phyloP scores from a whole-genome alignment of 208 protist species.

The Wallacemonas rigidus region DNA sequence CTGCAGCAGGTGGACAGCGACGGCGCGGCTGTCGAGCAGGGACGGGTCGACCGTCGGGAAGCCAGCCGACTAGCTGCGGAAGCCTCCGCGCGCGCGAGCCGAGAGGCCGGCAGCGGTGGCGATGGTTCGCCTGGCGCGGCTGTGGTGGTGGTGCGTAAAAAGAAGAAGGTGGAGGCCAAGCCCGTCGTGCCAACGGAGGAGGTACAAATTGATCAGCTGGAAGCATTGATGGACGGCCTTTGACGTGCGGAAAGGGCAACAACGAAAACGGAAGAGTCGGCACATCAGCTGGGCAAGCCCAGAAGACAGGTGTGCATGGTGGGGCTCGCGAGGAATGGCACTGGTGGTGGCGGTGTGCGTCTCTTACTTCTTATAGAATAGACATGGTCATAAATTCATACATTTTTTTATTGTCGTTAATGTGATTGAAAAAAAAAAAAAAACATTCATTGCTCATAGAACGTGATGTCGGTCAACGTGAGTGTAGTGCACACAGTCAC shows the following conservation, averaged over 20 bases:
- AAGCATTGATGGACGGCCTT: slow-evolving; percentile 30
- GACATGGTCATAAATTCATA: too few relatives aligned
- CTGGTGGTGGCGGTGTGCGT: too few relatives aligned
- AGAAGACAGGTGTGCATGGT: too few relatives aligned
- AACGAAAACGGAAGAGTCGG: too few relatives aligned
- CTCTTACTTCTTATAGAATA: too few relatives aligned
- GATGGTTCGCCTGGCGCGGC: slow-evolving; percentile 10
- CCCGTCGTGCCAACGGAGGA: slow-evolving; percentile 7
- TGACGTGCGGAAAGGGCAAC: background rate
- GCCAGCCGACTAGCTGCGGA: background rate
- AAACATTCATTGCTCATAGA: too few relatives aligned
- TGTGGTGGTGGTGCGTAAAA: slow-evolving; percentile 73
- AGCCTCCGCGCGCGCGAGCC: background rate
- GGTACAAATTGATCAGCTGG: slow-evolving; percentile 21
- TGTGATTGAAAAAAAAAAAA: too few relatives aligned
- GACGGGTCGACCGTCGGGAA: slow-evolving; percentile 23
- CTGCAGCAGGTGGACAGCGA: slow-evolving; percentile 34
- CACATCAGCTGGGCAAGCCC: too few relatives aligned
- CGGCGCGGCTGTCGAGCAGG: slow-evolving; percentile 28
- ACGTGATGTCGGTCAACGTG: too few relatives aligned
- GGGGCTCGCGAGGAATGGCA: too few relatives aligned
- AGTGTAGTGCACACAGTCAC: too few relatives aligned
- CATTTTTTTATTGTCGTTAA: too few relatives aligned
- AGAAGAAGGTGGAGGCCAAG: slow-evolving; percentile 51
- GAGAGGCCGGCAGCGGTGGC: background rate